Evolutionary conservation across 176 grass and related monocot genomes (phyloP).

Genomic region (Carex cristatella): DNA sequence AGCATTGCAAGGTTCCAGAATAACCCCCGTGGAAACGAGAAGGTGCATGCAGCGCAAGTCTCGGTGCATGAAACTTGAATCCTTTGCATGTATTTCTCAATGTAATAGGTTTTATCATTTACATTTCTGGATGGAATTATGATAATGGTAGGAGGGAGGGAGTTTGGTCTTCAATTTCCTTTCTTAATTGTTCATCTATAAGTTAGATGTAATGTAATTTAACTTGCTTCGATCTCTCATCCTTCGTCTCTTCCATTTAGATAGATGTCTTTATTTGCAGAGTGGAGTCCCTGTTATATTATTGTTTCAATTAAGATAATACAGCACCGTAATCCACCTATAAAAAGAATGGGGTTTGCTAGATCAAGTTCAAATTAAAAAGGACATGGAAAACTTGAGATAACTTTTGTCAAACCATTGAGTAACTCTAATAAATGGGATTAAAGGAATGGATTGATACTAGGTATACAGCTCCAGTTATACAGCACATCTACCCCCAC

Average conservation of each 20-base stretch:
- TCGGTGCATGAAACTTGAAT: slow-evolving; percentile 11
- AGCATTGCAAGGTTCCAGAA: slow-evolving; percentile 41
- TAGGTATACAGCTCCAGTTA: neutral
- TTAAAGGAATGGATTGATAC: neutral
- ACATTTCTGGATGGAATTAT: neutral
- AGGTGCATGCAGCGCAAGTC: slow-evolving; percentile 20
- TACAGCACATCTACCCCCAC: neutral
- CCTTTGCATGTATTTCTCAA: neutral
- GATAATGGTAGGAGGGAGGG: neutral
- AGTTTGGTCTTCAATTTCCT: neutral
- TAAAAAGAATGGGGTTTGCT: neutral
- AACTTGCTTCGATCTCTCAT: neutral
- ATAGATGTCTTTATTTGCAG: neutral
- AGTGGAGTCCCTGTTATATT: neutral
- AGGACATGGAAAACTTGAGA: neutral
- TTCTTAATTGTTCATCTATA: neutral
- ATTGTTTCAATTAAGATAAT: neutral
- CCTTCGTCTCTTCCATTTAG: neutral
- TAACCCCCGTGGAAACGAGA: slow-evolving; percentile 46
- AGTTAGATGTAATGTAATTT: neutral
- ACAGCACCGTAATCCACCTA: neutral
- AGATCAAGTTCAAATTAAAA: neutral
- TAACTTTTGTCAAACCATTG: neutral
- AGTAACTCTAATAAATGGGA: neutral
- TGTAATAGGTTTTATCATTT: neutral